Conservation (phyloP, 306 rosid genomes). For the Prunus mira region DNA sequence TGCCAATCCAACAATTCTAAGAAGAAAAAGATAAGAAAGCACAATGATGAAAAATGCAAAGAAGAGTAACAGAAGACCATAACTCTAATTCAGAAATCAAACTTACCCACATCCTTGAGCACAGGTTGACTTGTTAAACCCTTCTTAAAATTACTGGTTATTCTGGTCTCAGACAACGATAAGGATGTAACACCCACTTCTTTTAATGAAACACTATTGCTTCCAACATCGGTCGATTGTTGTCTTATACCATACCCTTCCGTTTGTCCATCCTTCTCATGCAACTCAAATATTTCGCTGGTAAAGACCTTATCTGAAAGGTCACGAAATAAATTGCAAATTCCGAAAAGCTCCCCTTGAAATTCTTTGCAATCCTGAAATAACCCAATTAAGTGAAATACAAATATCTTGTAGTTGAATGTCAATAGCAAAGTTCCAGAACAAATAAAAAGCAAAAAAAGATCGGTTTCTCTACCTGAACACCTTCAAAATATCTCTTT, state of each 20-base stretch:
- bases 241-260: conserved; percentile 20
- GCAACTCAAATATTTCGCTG: conserved; percentile 68
- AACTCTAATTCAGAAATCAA: background rate
- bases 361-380: conserved; percentile 88
- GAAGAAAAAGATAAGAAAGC: background rate
- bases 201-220: conserved; percentile 24
- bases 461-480: conserved; percentile 57
- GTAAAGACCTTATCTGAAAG: conserved; percentile 84
- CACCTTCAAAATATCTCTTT: conserved; percentile 95
- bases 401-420: conserved; percentile 11
- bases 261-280: conserved; percentile 36
- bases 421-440: background rate
- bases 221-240: conserved; percentile 21
- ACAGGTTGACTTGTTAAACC: conserved; percentile 38
- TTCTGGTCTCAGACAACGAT: conserved; percentile 35
- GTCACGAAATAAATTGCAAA: conserved; percentile 84
- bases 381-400: background rate
- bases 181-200: conserved; percentile 28
- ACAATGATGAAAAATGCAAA: conserved; percentile 8
- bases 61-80: background rate
- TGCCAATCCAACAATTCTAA: background rate
- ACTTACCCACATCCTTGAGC: conserved; percentile 71
- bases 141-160: conserved; percentile 28
- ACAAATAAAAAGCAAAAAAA: conserved; percentile 12
- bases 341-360: conserved; percentile 94